Conservation (phyloP, 768 basidiomycete genomes). For the Cytidiella melzeri region DNA sequence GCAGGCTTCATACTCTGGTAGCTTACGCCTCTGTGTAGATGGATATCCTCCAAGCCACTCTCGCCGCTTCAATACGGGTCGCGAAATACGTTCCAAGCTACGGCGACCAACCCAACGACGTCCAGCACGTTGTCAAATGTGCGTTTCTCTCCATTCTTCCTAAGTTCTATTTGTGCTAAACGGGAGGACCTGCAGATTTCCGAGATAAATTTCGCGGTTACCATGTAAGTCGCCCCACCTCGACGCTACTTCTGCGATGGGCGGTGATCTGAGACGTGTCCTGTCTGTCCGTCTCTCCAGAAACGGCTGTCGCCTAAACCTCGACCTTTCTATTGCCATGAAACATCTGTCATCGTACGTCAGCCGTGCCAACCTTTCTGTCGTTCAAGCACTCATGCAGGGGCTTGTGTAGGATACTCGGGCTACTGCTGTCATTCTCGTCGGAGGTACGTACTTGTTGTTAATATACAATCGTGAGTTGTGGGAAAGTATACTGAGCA, state of each 20-base stretch:
- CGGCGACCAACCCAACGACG: constrained; percentile 51
- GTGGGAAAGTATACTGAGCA: no score
- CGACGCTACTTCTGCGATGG: neutral
- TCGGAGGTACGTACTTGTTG: constrained; percentile 21
- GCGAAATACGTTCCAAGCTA: constrained; percentile 58
- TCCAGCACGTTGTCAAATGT: constrained; percentile 59
- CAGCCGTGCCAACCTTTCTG: neutral
- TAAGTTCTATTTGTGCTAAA: neutral
- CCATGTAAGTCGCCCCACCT: constrained; percentile 37
- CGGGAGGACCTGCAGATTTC: constrained; percentile 42
- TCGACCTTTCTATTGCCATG: constrained; percentile 60
- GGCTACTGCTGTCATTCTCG: constrained; percentile 32
- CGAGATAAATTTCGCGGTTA: constrained; percentile 60
- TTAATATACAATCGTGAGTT: no score
- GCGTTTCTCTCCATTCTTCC: constrained; percentile 19
- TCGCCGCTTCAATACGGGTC: constrained; percentile 50
- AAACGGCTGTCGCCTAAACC: constrained; percentile 49
- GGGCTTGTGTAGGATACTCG: constrained; percentile 28
- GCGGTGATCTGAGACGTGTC: constrained; percentile 4
- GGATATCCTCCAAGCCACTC: constrained; percentile 51
- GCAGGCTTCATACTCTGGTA: neutral
- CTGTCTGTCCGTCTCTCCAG: constrained; percentile 25
- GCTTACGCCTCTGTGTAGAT: constrained; percentile 30
- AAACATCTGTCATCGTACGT: constrained; percentile 67
- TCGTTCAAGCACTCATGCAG: neutral